phyloP scores from a whole-genome alignment of 805 yeast species.

The Sungouiella thailandica region DNA sequence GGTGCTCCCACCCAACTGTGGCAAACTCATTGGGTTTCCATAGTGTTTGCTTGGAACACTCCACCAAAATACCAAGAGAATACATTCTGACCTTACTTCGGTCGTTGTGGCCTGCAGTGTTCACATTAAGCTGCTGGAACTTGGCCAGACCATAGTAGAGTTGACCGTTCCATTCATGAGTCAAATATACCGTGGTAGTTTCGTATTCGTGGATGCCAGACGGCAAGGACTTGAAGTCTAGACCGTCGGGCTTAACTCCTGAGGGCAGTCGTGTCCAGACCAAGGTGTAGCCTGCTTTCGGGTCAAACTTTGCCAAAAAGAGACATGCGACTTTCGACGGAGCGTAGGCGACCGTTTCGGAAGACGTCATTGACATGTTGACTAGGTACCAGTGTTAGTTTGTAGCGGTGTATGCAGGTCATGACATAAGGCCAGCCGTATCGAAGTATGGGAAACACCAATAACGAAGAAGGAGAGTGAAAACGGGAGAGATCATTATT shows the following conservation, averaged over 20 bases:
- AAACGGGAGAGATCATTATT: too few relatives aligned
- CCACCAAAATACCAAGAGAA: slow-evolving; percentile 58
- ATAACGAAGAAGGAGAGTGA: neutral
- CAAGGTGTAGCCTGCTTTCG: slow-evolving; percentile 30
- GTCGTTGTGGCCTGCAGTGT: slow-evolving; percentile 9
- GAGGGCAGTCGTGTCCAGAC: slow-evolving; percentile 28
- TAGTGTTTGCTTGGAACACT: slow-evolving; percentile 26
- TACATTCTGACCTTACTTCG: slow-evolving; percentile 49
- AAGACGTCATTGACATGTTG: slow-evolving; percentile 2
- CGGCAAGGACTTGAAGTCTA: slow-evolving; percentile 37
- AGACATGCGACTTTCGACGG: slow-evolving; percentile 27
- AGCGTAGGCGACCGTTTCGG: slow-evolving; percentile 1
- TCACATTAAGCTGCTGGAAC: slow-evolving; percentile 22
- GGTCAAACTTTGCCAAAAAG: slow-evolving; percentile 34
- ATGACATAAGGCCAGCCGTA: too few relatives aligned
- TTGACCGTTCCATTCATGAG: slow-evolving; percentile 20
- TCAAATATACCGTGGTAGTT: slow-evolving; percentile 25
- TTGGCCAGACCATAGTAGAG: slow-evolving; percentile 33
- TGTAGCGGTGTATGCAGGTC: too few relatives aligned
- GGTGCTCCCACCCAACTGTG: slow-evolving; percentile 42
- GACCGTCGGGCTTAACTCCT: slow-evolving; percentile 23
- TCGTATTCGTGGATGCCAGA: slow-evolving; percentile 36
- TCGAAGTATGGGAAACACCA: neutral
- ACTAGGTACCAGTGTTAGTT: too few relatives aligned
- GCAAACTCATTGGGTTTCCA: slow-evolving; percentile 40